Base-by-base conservation (phyloP, 257 asterid species). In the Leptodermis oblonga region DNA sequence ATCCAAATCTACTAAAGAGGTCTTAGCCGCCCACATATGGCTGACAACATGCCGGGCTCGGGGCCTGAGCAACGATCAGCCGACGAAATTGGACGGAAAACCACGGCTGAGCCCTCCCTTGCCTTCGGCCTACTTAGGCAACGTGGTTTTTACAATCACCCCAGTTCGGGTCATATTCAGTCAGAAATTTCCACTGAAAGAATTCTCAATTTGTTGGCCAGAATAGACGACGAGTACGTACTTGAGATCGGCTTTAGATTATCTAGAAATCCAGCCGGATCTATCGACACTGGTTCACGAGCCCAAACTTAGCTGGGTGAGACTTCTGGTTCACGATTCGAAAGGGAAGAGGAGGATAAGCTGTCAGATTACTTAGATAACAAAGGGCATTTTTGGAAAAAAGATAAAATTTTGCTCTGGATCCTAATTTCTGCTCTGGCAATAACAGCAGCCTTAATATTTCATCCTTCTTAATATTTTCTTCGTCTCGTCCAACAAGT, bases 1-100 rank as follows among this genome's bases (percentile, higher is more conserved):
- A 68, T 17, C 81, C 52, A 77, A 65, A 60, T 59, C 75, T 51
- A 74, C 93, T 4, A 88, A 85, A 39, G 96, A 88, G 78, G 80
- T 85, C 41, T 80, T 90, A 3, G 89, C 89, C 0, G 97, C 97
- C 2, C 97, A 90, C 65, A 79, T 88, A 17, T 90, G 97, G 97
- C 87, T 94, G 33, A 82, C 90, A 65, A 77, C 88, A 0, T 83
- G 92, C 84, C 80, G 74, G 43, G 92, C 95, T 4, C 89, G 96
- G 3, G 82, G 86, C 54, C 88, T 86, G 37, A 31, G 62, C 2
- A 62, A 71, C 17, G 91, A 86, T 51, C 95, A 90, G 69, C 66
- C 68, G 23, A 81, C 95, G 18, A 84, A 85, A 79, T 77, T 87
- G 62, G 84, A 91, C 41, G 89, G 90, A 18, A 84, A 96, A 62